These are phyloP conservation scores for Tuber magnatum DNA, from an alignment of 495 filamentous ascomycete genomes.

Conservation along the genomic window DNA sequence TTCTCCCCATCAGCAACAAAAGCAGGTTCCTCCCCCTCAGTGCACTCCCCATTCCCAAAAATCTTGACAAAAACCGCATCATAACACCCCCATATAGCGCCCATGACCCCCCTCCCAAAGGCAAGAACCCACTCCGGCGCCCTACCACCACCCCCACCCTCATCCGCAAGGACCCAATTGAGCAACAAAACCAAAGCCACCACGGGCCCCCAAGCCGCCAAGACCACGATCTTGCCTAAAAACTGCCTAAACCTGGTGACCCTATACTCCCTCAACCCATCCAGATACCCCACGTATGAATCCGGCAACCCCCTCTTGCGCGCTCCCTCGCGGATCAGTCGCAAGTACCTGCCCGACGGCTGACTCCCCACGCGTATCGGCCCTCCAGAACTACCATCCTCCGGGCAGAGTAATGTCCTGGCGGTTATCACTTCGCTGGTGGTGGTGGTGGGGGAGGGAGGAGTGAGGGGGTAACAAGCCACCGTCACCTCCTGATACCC, in stretches of 20 bases:
- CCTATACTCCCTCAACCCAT: conserved; percentile 58
- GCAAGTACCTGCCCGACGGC: conserved; percentile 73
- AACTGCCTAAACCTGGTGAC: conserved; percentile 60
- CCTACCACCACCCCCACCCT: conserved; percentile 54
- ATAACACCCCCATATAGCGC: conserved; percentile 64
- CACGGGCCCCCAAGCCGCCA: conserved; percentile 47
- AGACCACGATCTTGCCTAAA: conserved; percentile 53
- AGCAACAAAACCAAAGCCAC: conserved; percentile 40
- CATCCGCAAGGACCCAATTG: background rate
- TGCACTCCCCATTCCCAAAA: conserved; percentile 89
- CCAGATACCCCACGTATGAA: conserved; percentile 65
- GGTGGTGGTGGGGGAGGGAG: conserved; percentile 12
- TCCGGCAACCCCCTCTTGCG: conserved; percentile 66
- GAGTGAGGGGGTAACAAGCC: conserved; percentile 50
- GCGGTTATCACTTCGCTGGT: conserved; percentile 38
- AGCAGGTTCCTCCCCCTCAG: conserved; percentile 42
- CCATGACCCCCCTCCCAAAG: conserved; percentile 48
- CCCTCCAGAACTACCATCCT: background rate
- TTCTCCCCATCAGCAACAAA: conserved; percentile 2
- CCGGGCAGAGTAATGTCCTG: conserved; percentile 36
- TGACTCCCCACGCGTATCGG: conserved; percentile 50
- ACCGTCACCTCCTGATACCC: conserved; percentile 77
- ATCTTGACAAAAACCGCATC: conserved; percentile 58
- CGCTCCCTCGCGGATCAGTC: conserved; percentile 65
- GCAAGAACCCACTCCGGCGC: conserved; percentile 59